Evolutionary conservation across 805 yeast species (phyloP), one percentile per base, ranked within the genome.

Genomic region (Kodamaea laetipori): DNA sequence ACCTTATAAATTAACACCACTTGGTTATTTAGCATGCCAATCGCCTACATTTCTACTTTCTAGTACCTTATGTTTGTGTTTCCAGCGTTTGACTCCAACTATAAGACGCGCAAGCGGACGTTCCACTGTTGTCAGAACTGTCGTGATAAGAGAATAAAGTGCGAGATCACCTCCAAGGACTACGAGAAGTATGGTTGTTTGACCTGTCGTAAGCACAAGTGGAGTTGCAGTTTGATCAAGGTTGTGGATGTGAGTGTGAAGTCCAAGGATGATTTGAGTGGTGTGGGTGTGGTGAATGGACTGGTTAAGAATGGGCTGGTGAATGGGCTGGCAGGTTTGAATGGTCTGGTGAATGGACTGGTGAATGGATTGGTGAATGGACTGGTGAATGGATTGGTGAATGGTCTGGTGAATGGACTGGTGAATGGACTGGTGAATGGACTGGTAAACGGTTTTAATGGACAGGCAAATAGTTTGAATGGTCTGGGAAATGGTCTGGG

Each of bases 81-180:
- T 40, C 71, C 71, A 7, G 71, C 69, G 12, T 62, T 64, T 39
- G 58, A 66, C 44, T 47, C 58, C 33, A 64, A 58, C 49, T 66
- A 63, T 49, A 61, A 60, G 48, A 53, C 66, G 9, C 46, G 71
- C 28, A 64, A 65, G 48, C 47, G 71, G 16, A 56, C 67, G 10
- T 66, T 63, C 49, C 57, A 59, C 36, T 64, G 69, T 50, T 66
- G 71, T 44, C 50, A 58, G 19, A 53, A 46, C 35, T 66, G 71
- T 47, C 57, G 69, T 2, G 28, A 37, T 12, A 60, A 56, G 39
- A 46, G 67, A 26, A 49, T 59, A 26, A 60, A 59, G 44, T 66
- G 71, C 46, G 52, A 56, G 25, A 54, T 64, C 35, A 47, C 54
- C 1, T 46, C 61, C 9, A 43, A 51, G 19, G 53, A 61, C 44